Conservation (phyloP, 1,284 basidiomycete genomes). For the Exobasidium rhododendri region DNA sequence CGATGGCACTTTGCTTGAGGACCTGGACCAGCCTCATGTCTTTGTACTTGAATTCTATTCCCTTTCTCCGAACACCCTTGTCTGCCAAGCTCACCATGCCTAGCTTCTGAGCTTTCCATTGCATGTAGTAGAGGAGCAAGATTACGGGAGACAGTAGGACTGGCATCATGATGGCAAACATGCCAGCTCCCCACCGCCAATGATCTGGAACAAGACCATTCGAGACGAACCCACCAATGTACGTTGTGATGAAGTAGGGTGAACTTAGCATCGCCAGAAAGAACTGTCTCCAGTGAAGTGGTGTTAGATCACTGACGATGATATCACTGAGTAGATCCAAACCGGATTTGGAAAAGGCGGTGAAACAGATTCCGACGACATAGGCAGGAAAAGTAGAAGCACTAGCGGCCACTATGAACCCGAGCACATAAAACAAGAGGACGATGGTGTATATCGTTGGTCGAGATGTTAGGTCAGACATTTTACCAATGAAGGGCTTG, state of each 20-base stretch:
- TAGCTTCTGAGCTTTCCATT: conserved; percentile 11
- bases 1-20: conserved; percentile 29
- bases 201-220: conserved; percentile 5
- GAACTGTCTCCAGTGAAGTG: conserved; percentile 29
- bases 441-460: conserved; percentile 12
- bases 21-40: conserved; percentile 16
- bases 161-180: conserved; percentile 27
- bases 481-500: conserved; percentile 21
- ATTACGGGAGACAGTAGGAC: conserved; percentile 31
- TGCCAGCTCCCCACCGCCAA: conserved; percentile 27
- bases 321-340: conserved; percentile 39
- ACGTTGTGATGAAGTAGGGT: conserved; percentile 21
- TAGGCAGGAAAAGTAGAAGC: conserved; percentile 15
- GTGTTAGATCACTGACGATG: conserved; percentile 35
- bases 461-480: conserved; percentile 17
- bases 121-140: conserved; percentile 13
- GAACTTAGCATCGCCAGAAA: conserved; percentile 20
- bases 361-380: conserved; percentile 21
- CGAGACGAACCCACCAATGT: conserved; percentile 15
- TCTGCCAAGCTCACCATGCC: conserved; percentile 19
- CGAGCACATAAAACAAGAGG: conserved; percentile 13
- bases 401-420: conserved; percentile 8
- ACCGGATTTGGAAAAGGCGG: conserved; percentile 27
- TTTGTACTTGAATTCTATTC: neutral
- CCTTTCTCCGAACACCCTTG: conserved; percentile 14